Percentiles rank a stretch among this genome's conserved stretches.
These are phyloP conservation scores for Harrya chromipes DNA, from an alignment of 768 basidiomycete genomes.

Conservation along the genomic window DNA sequence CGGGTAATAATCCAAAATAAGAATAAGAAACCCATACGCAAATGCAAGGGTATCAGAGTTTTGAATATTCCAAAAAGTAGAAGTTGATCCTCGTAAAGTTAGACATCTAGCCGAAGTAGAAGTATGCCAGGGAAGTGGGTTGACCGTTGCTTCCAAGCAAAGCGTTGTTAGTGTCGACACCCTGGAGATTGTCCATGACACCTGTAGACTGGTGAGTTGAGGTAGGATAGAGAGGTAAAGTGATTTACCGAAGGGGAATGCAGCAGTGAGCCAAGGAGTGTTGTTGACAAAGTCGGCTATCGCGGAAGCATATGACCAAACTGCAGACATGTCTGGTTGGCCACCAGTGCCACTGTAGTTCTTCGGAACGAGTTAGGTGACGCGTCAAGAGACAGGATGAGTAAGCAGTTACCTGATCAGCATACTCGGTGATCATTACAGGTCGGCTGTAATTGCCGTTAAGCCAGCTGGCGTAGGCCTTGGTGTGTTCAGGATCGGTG, in stretches of 20 bases:
- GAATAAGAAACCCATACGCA: conserved; percentile 8
- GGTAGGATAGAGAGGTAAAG: background rate
- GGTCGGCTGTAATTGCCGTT: conserved; percentile 39
- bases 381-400: background rate
- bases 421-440: conserved; percentile 68
- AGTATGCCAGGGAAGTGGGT: conserved; percentile 51
- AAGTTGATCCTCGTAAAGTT: too few species aligned
- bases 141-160: conserved; percentile 43
- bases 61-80: background rate
- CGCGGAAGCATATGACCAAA: conserved; percentile 44
- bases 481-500: conserved; percentile 42
- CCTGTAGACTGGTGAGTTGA: conserved; percentile 35
- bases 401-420: conserved; percentile 50
- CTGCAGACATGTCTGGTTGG: conserved; percentile 36
- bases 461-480: conserved; percentile 47
- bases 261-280: conserved; percentile 31
- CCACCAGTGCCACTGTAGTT: conserved; percentile 46
- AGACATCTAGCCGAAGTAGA: conserved; percentile 38
- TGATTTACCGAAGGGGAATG: conserved; percentile 61
- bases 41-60: conserved; percentile 18
- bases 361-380: conserved; percentile 30
- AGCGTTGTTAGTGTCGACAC: conserved; percentile 51
- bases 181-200: conserved; percentile 46
- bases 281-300: conserved; percentile 43
- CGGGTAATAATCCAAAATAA: background rate